These are phyloP conservation scores for Blastocrithidia nonstop DNA, from an alignment of 208 protist species.

Conservation along the genomic window DNA sequence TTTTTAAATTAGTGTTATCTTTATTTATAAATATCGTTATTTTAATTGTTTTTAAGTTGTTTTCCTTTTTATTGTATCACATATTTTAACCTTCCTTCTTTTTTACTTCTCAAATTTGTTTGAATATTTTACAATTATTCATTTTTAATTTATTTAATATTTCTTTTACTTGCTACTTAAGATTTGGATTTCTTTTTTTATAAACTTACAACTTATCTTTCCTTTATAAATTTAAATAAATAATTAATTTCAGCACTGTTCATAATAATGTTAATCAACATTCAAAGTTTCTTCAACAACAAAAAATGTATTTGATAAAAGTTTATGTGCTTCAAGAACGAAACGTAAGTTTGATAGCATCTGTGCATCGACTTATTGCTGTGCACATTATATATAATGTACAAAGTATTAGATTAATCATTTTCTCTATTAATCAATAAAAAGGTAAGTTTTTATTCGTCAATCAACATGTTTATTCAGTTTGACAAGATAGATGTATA, in stretches of 20 bases:
- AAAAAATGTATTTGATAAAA: too few relatives aligned
- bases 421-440: too few relatives aligned
- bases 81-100: conserved; percentile 4
- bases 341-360: too few relatives aligned
- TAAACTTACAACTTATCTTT: neutral
- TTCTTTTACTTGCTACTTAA: too few relatives aligned
- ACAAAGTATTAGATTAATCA: too few relatives aligned
- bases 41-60: conserved; percentile 2
- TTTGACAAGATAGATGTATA: too few relatives aligned
- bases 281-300: neutral
- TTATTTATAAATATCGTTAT: conserved; percentile 1
- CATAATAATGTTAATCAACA: neutral
- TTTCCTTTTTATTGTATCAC: conserved; percentile 9
- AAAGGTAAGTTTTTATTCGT: too few relatives aligned
- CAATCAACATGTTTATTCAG: too few relatives aligned
- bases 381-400: too few relatives aligned
- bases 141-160: neutral
- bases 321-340: too few relatives aligned
- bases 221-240: neutral
- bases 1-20: conserved; percentile 1
- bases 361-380: too few relatives aligned
- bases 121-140: neutral
- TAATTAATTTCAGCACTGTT: neutral
- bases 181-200: too few relatives aligned
- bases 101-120: conserved; percentile 4